These are phyloP conservation scores for Glonium stellatum DNA, from an alignment of 495 filamentous ascomycete genomes.

Conservation along the genomic window DNA sequence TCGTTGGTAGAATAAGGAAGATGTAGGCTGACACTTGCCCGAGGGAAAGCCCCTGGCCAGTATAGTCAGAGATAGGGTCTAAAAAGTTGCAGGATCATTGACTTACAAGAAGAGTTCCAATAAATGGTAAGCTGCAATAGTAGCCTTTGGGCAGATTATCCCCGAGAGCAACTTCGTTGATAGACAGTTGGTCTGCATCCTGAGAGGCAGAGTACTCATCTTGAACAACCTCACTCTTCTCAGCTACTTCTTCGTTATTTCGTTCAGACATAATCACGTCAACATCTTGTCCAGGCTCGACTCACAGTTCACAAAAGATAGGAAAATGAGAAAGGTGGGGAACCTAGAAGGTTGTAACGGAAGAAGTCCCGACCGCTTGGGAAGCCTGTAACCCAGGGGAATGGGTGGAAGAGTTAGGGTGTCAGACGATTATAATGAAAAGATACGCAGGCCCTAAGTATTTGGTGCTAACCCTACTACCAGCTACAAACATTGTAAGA, in stretches of 20 bases:
- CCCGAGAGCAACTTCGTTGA: constrained; percentile 11
- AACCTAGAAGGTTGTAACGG: no score
- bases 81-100: neutral
- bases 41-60: constrained; percentile 9
- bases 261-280: no score
- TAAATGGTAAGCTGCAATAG: constrained; percentile 7
- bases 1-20: constrained; percentile 16
- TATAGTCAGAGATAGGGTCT: neutral
- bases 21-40: constrained; percentile 16
- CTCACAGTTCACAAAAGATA: no score
- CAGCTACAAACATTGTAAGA: no score
- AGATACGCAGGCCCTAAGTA: neutral
- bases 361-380: no score
- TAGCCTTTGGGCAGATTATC: constrained; percentile 12
- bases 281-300: no score
- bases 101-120: constrained; percentile 11
- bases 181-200: constrained; percentile 7
- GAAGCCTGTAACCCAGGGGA: no score
- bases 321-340: no score
- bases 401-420: no score
- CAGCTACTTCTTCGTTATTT: neutral
- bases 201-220: neutral
- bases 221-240: constrained; percentile 6
- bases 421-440: no score
- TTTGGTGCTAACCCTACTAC: no score